Conservation (phyloP, 2,329 filamentous ascomycete genomes). For the Hymenoscyphus repandus region DNA sequence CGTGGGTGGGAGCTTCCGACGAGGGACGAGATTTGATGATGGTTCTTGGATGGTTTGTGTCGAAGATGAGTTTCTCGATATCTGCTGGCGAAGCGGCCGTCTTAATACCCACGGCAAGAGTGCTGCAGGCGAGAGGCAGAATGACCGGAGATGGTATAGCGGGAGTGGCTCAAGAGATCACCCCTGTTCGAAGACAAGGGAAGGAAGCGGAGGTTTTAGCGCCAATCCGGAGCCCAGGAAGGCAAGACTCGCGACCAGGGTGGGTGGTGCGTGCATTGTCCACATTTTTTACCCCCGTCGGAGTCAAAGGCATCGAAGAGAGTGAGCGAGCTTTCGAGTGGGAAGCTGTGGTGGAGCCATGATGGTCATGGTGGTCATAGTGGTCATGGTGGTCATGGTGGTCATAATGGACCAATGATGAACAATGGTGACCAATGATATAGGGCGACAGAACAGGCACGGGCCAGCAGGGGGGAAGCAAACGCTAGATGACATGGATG, state of each 20-base stretch:
- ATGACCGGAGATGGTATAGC: slow-evolving; percentile 13
- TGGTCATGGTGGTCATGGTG: no score
- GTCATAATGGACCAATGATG: no score
- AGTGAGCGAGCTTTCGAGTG: no score
- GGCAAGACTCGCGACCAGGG: not conserved
- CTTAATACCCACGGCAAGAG: slow-evolving; percentile 23
- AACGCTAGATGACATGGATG: no score
- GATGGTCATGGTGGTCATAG: no score
- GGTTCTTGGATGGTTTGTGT: slow-evolving; percentile 6
- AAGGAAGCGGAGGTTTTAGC: slow-evolving; percentile 1
- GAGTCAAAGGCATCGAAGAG: no score
- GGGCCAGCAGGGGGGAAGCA: no score
- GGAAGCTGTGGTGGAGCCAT: no score
- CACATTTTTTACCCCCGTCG: no score
- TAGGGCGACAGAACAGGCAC: no score
- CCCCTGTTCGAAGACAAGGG: not conserved
- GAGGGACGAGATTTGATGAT: slow-evolving; percentile 7
- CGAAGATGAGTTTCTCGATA: slow-evolving; percentile 9
- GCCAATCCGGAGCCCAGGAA: not conserved
- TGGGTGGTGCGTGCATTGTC: not conserved
- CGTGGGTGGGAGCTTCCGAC: slow-evolving; percentile 22
- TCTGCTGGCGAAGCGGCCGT: slow-evolving; percentile 25
- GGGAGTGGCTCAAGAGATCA: slow-evolving; percentile 6
- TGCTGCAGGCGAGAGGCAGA: slow-evolving; percentile 21
- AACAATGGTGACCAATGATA: no score